phyloP scores from a whole-genome alignment of 2,329 filamentous ascomycete genomes.

The Hypoxylon sp. region DNA sequence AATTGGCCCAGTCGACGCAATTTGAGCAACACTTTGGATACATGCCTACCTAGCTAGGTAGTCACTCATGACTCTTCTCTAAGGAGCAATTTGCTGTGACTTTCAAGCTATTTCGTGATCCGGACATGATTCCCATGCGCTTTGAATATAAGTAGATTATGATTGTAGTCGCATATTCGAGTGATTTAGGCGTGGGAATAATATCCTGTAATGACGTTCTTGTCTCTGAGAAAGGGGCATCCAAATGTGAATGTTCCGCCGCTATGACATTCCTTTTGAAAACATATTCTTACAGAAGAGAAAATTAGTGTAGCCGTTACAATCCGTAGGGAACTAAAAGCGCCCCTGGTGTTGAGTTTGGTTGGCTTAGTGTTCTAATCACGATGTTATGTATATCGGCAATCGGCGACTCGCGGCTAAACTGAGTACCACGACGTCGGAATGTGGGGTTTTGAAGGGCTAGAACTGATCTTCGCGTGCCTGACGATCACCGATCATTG shows the following conservation, averaged over 20 bases:
- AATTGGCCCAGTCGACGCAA: slow-evolving; percentile 18
- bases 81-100: slow-evolving; percentile 23
- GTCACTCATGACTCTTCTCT: background rate
- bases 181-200: background rate
- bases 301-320: no score
- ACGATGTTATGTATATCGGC: slow-evolving; percentile 25
- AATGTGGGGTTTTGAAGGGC: slow-evolving; percentile 30
- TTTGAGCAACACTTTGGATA: background rate
- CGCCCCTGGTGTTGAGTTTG: background rate
- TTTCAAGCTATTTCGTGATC: slow-evolving; percentile 18
- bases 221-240: background rate
- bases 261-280: background rate
- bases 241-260: background rate
- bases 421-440: slow-evolving; percentile 31
- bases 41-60: no score
- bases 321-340: background rate
- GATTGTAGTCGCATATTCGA: background rate
- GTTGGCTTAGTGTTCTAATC: background rate
- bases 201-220: background rate
- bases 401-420: slow-evolving; percentile 18
- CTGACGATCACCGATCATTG: slow-evolving; percentile 41
- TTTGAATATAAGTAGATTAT: background rate
- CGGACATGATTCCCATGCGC: background rate
- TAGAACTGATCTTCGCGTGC: slow-evolving; percentile 37
- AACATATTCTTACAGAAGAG: background rate